phyloP scores from a whole-genome alignment of 768 basidiomycete genomes.

The Leccinum ochraceum region DNA sequence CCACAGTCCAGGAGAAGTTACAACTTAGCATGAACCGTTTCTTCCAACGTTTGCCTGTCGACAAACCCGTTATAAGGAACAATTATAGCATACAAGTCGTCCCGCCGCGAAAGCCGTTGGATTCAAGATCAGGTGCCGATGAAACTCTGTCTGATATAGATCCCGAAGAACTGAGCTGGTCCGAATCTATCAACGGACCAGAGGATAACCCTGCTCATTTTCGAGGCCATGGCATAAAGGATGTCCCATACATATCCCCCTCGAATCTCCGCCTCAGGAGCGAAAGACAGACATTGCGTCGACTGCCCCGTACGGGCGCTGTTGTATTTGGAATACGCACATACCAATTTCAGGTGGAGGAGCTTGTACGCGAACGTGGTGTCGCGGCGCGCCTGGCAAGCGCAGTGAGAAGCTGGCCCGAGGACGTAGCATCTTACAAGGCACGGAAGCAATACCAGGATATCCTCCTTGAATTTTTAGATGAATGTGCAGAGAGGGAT shows the following conservation, averaged over 20 bases:
- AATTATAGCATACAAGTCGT: conserved; percentile 48
- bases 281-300: conserved; percentile 70
- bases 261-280: conserved; percentile 56
- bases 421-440: conserved; percentile 48
- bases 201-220: too few relatives aligned
- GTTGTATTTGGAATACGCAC: conserved; percentile 74
- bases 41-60: conserved; percentile 64
- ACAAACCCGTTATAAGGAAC: conserved; percentile 72
- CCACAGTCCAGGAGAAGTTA: conserved; percentile 61
- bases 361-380: conserved; percentile 55
- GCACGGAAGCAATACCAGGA: conserved; percentile 26
- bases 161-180: too few relatives aligned
- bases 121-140: too few relatives aligned
- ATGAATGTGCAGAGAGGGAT: conserved; percentile 25
- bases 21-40: conserved; percentile 67
- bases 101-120: too few relatives aligned
- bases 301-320: conserved; percentile 63
- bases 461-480: conserved; percentile 27
- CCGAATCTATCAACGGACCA: too few relatives aligned
- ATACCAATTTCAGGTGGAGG: conserved; percentile 57
- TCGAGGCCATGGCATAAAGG: conserved; percentile 19
- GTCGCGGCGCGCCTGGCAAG: conserved; percentile 64
- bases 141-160: too few relatives aligned
- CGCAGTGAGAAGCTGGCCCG: conserved; percentile 67
- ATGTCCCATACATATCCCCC: conserved; percentile 29